Percentiles rank a stretch among this genome's conserved stretches.
Conservation (phyloP, 805 yeast species). For the Nakazawaea anatomiae region DNA sequence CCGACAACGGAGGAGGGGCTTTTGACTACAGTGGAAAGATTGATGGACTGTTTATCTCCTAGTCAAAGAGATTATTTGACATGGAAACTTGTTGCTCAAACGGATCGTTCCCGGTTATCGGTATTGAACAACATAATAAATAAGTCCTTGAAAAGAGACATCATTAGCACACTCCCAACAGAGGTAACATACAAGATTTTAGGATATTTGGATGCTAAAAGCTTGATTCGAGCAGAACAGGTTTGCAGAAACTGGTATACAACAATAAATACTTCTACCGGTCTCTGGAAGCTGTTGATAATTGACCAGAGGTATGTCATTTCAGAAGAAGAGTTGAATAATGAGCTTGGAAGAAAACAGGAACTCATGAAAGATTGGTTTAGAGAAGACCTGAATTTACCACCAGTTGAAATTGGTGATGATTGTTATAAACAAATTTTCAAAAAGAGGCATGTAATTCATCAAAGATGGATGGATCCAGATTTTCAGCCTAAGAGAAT, state of each 20-base stretch:
- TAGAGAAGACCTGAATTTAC: constrained; percentile 9
- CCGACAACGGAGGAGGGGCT: constrained; percentile 10
- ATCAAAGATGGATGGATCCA: constrained; percentile 78
- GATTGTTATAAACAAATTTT: constrained; percentile 46
- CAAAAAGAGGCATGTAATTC: constrained; percentile 51
- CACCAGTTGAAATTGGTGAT: constrained; percentile 12
- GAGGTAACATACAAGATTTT: constrained; percentile 70
- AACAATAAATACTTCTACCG: constrained; percentile 52
- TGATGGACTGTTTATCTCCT: constrained; percentile 34
- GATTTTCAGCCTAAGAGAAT: constrained; percentile 60
- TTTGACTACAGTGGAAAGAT: constrained; percentile 16
- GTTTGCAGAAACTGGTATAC: constrained; percentile 70
- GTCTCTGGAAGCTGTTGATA: constrained; percentile 66
- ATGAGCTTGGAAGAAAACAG: constrained; percentile 9
- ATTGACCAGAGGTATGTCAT: constrained; percentile 56
- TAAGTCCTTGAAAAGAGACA: constrained; percentile 62
- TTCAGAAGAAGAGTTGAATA: constrained; percentile 34
- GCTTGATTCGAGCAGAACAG: constrained; percentile 53
- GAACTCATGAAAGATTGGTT: constrained; percentile 13
- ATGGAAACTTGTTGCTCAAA: constrained; percentile 46
- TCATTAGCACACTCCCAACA: constrained; percentile 62
- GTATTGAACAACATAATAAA: constrained; percentile 48
- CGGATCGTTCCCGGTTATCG: constrained; percentile 58
- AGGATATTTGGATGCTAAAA: constrained; percentile 52
- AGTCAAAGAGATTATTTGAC: constrained; percentile 41